Evolutionary conservation across 345 rosid species (phyloP).

Genomic region (Stellera chamaejasme): DNA sequence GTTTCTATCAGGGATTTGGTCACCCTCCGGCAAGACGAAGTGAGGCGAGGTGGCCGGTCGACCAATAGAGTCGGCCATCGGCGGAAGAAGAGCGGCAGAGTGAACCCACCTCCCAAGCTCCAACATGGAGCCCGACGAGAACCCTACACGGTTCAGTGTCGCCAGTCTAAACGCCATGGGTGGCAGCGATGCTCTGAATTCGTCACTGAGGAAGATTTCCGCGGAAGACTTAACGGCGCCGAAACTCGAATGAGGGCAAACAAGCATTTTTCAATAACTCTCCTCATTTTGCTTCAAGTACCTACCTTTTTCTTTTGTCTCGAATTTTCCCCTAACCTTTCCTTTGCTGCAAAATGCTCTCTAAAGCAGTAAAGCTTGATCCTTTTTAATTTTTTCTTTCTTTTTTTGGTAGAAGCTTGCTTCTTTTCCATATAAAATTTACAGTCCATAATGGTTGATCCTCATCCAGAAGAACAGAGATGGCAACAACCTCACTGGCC

Average conservation of each 20-base stretch:
- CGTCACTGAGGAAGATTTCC: too few relatives aligned
- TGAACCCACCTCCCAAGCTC: conserved; percentile 32
- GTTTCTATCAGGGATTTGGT: conserved; percentile 22
- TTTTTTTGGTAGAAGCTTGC: too few relatives aligned
- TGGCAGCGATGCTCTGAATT: neutral
- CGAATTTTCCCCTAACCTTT: too few relatives aligned
- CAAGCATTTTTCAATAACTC: too few relatives aligned
- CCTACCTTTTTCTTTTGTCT: too few relatives aligned
- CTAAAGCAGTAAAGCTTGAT: too few relatives aligned
- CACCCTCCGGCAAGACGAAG: conserved; percentile 33
- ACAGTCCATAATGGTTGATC: neutral
- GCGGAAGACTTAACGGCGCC: too few relatives aligned
- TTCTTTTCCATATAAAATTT: neutral
- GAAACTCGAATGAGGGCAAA: too few relatives aligned
- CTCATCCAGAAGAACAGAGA: conserved; percentile 4
- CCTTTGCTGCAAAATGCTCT: too few relatives aligned
- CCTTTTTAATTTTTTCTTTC: too few relatives aligned
- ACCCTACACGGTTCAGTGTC: conserved; percentile 28
- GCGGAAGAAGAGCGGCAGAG: conserved; percentile 34
- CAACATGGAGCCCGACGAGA: conserved; percentile 12
- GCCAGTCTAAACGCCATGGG: conserved; percentile 51
- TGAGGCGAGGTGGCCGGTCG: conserved; percentile 20
- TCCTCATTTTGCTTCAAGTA: too few relatives aligned
- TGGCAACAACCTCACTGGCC: conserved; percentile 17
- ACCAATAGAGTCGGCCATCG: conserved; percentile 24